Evolutionary conservation across 2,329 filamentous ascomycete species (phyloP).

Genomic region (Fusarium sp.): DNA sequence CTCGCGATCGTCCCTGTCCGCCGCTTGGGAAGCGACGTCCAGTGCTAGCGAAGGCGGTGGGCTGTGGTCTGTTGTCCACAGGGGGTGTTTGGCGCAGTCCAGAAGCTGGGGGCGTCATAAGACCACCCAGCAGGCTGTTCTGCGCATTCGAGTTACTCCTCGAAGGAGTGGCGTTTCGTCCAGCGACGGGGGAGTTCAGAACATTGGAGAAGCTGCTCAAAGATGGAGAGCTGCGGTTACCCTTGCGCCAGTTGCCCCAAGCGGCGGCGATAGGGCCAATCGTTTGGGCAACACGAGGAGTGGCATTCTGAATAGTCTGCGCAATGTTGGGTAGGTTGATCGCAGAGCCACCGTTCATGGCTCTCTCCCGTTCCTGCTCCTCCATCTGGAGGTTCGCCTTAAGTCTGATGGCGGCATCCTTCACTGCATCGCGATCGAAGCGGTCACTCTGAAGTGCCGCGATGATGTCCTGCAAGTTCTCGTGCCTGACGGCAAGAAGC

Average conservation of each 20-base stretch:
- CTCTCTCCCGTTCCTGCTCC: constrained; percentile 91
- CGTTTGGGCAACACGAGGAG: constrained; percentile 85
- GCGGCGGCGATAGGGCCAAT: constrained; percentile 85
- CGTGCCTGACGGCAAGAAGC: constrained; percentile 87
- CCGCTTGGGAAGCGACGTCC: constrained; percentile 66
- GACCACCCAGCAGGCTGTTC: constrained; percentile 76
- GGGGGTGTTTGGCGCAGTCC: constrained; percentile 73
- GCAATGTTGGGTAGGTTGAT: constrained; percentile 81
- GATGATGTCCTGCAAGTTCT: constrained; percentile 94
- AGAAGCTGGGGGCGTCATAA: constrained; percentile 90
- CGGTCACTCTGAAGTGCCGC: constrained; percentile 78
- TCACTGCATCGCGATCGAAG: constrained; percentile 83
- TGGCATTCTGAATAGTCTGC: constrained; percentile 80
- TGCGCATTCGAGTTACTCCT: constrained; percentile 66
- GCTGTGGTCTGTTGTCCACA: constrained; percentile 57
- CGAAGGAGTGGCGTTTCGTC: constrained; percentile 68
- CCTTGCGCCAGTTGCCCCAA: constrained; percentile 94
- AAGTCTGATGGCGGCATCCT: constrained; percentile 91
- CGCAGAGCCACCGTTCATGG: constrained; percentile 76
- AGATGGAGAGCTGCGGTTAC: constrained; percentile 66
- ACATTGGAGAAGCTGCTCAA: constrained; percentile 62
- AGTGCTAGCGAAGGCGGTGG: constrained; percentile 71
- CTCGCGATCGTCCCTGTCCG: constrained; percentile 39
- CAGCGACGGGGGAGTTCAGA: constrained; percentile 56
- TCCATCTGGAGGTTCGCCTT: constrained; percentile 98